These are phyloP conservation scores for Huiozyma sinensis DNA, from an alignment of 805 yeast species.

Conservation along the genomic window DNA sequence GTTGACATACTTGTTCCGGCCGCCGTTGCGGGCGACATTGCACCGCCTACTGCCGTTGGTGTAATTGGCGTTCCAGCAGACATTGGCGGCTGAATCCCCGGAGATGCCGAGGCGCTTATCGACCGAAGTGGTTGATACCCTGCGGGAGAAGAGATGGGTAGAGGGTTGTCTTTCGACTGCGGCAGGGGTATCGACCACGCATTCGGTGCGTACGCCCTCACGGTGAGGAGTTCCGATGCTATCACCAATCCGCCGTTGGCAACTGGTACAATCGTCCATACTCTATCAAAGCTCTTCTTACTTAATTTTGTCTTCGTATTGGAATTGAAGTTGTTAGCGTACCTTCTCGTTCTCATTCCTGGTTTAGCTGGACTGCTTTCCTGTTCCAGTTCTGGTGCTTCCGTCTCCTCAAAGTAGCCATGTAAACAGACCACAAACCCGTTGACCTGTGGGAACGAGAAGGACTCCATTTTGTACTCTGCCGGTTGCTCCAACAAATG, in stretches of 20 bases:
- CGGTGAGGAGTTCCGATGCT: slow-evolving; percentile 71
- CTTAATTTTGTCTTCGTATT: slow-evolving; percentile 31
- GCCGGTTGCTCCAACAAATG: slow-evolving; percentile 51
- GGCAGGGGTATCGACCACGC: slow-evolving; percentile 38
- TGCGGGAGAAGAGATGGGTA: background rate
- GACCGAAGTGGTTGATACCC: background rate
- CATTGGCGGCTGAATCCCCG: background rate
- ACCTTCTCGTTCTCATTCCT: slow-evolving; percentile 16
- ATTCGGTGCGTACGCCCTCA: slow-evolving; percentile 50
- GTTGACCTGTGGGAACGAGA: slow-evolving; percentile 56
- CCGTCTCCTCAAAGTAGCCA: slow-evolving; percentile 71
- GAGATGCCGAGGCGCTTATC: background rate
- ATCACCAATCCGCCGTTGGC: slow-evolving; percentile 53
- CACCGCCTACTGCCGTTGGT: background rate
- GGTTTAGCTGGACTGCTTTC: slow-evolving; percentile 6
- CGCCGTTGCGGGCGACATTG: background rate
- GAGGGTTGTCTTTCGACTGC: too few species aligned
- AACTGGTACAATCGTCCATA: slow-evolving; percentile 64
- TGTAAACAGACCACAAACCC: slow-evolving; percentile 75
- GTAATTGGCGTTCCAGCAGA: background rate
- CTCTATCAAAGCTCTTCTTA: slow-evolving; percentile 76
- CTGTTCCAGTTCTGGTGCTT: slow-evolving; percentile 33
- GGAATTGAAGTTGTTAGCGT: slow-evolving; percentile 18
- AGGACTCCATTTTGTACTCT: slow-evolving; percentile 66
- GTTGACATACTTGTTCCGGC: slow-evolving; percentile 12